Percentiles rank a stretch among this genome's conserved stretches.
phyloP scores from a whole-genome alignment of 2,329 filamentous ascomycete species.

The Sclerotinia sclerotiorum region DNA sequence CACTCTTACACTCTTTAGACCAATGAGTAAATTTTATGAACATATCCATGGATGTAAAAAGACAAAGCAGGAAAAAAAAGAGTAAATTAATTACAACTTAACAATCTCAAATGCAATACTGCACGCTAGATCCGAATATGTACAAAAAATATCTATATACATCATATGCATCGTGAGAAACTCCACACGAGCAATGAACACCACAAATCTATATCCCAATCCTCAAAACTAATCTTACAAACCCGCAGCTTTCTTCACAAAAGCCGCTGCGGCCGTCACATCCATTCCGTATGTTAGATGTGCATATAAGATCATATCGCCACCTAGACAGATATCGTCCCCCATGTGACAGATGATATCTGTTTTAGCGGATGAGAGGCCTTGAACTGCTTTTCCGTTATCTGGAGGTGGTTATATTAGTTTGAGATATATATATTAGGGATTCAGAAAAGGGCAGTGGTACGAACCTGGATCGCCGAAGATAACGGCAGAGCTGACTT shows the following conservation, averaged over 20 bases:
- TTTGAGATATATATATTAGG: neutral
- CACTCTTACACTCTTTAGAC: neutral
- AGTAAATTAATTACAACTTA: neutral
- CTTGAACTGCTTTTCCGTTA: constrained; percentile 33
- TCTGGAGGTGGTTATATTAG: constrained; percentile 21
- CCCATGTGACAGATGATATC: constrained; percentile 32
- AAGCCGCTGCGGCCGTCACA: constrained; percentile 32
- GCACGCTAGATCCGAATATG: neutral
- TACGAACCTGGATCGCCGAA: constrained; percentile 35
- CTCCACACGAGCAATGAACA: neutral
- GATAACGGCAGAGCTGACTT: constrained; percentile 33
- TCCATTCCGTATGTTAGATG: constrained; percentile 36
- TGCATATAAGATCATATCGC: constrained; percentile 22
- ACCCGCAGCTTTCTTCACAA: constrained; percentile 23
- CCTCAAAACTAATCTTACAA: neutral
- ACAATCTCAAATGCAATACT: neutral
- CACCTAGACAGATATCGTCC: constrained; percentile 34
- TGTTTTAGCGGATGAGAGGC: constrained; percentile 28
- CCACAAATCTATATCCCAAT: neutral
- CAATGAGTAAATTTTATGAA: neutral
- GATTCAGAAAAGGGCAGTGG: constrained; percentile 25
- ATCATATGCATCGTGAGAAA: neutral
- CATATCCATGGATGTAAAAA: no score
- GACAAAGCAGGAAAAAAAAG: neutral
- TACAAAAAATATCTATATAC: neutral